These are phyloP conservation scores for Chamaenerion angustifolium DNA, from an alignment of 345 rosid genomes.

Conservation along the genomic window DNA sequence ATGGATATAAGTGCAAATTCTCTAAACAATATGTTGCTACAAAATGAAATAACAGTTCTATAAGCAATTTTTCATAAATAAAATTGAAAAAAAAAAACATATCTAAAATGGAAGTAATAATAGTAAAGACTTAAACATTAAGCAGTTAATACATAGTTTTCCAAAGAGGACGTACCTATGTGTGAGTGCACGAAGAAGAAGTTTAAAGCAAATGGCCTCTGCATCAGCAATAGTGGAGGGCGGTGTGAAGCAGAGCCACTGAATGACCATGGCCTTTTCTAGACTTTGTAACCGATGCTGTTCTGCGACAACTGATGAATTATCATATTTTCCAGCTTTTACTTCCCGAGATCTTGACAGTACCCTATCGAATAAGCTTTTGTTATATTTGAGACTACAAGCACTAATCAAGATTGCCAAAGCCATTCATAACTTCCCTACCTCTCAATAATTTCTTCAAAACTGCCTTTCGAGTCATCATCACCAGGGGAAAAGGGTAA, in stretches of 20 bases:
- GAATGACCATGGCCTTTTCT: slow-evolving; percentile 83
- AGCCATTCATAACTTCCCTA: slow-evolving; percentile 15
- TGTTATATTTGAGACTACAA: slow-evolving; percentile 6
- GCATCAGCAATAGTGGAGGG: slow-evolving; percentile 70
- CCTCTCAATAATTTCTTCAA: slow-evolving; percentile 96
- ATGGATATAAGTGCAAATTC: slow-evolving; percentile 91
- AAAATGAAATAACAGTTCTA: slow-evolving; percentile 8
- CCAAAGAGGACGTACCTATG: slow-evolving; percentile 48
- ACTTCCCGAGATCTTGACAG: slow-evolving; percentile 82
- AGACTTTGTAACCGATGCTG: slow-evolving; percentile 90
- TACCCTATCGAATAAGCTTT: slow-evolving; percentile 35
- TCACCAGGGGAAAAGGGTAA: slow-evolving; percentile 60
- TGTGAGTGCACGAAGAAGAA: slow-evolving; percentile 60
- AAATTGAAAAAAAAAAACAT: background rate
- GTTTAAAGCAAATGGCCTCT: slow-evolving; percentile 50
- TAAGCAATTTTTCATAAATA: background rate
- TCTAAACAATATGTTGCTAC: slow-evolving; percentile 81
- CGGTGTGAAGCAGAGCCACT: slow-evolving; percentile 97
- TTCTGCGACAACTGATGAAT: slow-evolving; percentile 72
- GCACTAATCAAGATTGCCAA: slow-evolving; percentile 5
- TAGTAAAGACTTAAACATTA: background rate
- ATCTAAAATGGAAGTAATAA: background rate
- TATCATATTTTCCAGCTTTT: slow-evolving; percentile 61
- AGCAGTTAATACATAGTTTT: background rate
- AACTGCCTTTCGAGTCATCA: slow-evolving; percentile 77